Evolutionary conservation across 2,329 filamentous ascomycete genomes (phyloP).

Genomic region (Epichloe bromicola): DNA sequence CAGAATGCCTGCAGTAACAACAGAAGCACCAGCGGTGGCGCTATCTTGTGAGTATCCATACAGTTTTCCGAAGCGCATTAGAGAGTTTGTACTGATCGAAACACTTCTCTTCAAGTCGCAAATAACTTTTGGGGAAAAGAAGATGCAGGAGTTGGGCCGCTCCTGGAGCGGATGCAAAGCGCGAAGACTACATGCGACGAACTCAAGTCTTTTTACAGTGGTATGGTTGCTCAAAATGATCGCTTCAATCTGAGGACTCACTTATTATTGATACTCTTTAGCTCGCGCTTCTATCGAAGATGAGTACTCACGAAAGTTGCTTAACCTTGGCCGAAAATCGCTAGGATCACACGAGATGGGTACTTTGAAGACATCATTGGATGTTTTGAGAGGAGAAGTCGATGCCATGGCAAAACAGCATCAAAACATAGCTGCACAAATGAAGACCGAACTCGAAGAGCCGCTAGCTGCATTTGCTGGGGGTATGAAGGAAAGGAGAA

Average conservation of each 20-base stretch:
- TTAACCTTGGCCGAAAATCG: conserved; percentile 75
- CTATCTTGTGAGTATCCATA: conserved; percentile 45
- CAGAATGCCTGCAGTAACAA: conserved; percentile 46
- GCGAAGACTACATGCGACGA: conserved; percentile 94
- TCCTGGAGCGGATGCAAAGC: conserved; percentile 87
- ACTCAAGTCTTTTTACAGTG: conserved; percentile 76
- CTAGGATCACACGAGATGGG: conserved; percentile 81
- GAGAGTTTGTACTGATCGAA: neutral
- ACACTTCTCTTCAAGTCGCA: conserved; percentile 49
- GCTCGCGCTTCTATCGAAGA: conserved; percentile 91
- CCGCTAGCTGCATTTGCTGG: conserved; percentile 83
- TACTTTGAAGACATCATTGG: conserved; percentile 69
- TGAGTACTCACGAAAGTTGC: conserved; percentile 82
- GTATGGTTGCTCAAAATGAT: conserved; percentile 30
- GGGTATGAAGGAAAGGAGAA: conserved; percentile 89
- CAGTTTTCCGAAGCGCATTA: neutral
- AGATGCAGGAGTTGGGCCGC: conserved; percentile 83
- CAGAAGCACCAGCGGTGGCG: conserved; percentile 51
- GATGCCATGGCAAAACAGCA: conserved; percentile 93
- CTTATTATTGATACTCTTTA: conserved; percentile 17
- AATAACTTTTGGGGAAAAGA: conserved; percentile 99
- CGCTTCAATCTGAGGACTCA: neutral
- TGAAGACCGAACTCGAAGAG: conserved; percentile 93
- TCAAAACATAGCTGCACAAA: conserved; percentile 77
- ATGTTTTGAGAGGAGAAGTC: conserved; percentile 77